These are phyloP conservation scores for Wallemia mellicola DNA, from an alignment of 1,284 basidiomycete species.

Conservation along the genomic window DNA sequence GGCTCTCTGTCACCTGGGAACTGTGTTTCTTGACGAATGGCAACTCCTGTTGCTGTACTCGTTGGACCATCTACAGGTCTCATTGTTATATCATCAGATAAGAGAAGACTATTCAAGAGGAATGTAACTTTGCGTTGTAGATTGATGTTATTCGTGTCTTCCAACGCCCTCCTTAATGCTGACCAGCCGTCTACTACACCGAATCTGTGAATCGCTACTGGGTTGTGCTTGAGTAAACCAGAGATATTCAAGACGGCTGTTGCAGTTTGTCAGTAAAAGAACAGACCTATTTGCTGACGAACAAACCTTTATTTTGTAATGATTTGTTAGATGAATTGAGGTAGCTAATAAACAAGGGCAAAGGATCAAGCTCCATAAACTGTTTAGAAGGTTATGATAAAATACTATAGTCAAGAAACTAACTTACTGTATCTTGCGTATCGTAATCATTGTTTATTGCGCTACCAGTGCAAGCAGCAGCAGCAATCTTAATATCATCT, in stretches of 20 bases:
- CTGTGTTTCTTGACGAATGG: constrained; percentile 14
- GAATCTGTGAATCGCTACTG: constrained; percentile 31
- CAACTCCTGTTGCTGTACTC: constrained; percentile 15
- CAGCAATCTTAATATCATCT: neutral
- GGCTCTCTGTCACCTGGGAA: constrained; percentile 1
- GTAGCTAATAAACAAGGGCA: constrained; percentile 32
- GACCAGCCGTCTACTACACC: constrained; percentile 33
- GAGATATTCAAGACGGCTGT: constrained; percentile 73
- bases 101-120: constrained; percentile 44
- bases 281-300: no score
- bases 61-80: constrained; percentile 7
- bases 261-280: no score
- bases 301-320: constrained; percentile 46
- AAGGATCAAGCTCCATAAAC: constrained; percentile 38
- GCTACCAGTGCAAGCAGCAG: constrained; percentile 29
- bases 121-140: constrained; percentile 63
- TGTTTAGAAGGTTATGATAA: no score
- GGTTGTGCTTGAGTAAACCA: constrained; percentile 53
- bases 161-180: constrained; percentile 28
- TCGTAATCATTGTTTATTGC: constrained; percentile 83
- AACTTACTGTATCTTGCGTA: constrained; percentile 45
- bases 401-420: no score
- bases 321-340: constrained; percentile 9
- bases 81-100: constrained; percentile 18
- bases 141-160: constrained; percentile 22